Evolutionary conservation across 1,284 basidiomycete genomes (phyloP).

Genomic region (Cutaneotrichosporon cutaneum): DNA sequence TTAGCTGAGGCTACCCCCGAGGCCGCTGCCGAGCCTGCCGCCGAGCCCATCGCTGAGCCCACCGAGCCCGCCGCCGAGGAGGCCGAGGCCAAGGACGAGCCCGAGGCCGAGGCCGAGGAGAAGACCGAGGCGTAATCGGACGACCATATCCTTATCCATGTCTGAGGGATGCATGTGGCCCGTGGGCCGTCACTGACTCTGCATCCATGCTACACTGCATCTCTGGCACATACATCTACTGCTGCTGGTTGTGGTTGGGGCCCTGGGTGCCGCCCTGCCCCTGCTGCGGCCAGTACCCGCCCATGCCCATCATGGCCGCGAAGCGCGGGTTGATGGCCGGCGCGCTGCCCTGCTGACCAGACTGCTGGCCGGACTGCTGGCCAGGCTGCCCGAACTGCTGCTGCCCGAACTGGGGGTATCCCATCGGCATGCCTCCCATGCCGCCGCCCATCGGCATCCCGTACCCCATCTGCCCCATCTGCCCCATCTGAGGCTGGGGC

Average conservation of each 20-base stretch:
- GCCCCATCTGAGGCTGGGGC: conserved; percentile 6
- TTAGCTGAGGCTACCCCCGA: conserved; percentile 2
- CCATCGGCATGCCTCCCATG: conserved; percentile 12
- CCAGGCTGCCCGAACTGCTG: conserved; percentile 6
- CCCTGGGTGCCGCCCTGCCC: not conserved
- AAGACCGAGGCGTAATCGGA: not conserved
- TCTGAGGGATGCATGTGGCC: not conserved
- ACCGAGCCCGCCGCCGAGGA: no score
- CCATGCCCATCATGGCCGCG: conserved; percentile 41
- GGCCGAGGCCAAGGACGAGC: not conserved
- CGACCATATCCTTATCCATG: not conserved
- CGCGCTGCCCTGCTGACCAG: conserved; percentile 17
- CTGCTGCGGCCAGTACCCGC: conserved; percentile 16
- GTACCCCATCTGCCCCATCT: conserved; percentile 12
- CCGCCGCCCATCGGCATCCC: conserved; percentile 13
- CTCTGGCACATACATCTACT: not conserved
- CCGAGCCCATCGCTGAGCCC: not conserved
- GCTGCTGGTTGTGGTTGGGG: not conserved
- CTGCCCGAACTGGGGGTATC: conserved; percentile 3
- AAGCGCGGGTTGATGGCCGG: conserved; percentile 51
- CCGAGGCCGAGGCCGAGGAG: not conserved
- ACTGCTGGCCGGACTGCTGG: conserved; percentile 4
- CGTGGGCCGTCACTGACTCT: not conserved
- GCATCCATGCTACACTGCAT: not conserved
- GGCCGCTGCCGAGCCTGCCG: not conserved